Base-by-base conservation (phyloP, 768 basidiomycete species). In the Mycena latifolia region DNA sequence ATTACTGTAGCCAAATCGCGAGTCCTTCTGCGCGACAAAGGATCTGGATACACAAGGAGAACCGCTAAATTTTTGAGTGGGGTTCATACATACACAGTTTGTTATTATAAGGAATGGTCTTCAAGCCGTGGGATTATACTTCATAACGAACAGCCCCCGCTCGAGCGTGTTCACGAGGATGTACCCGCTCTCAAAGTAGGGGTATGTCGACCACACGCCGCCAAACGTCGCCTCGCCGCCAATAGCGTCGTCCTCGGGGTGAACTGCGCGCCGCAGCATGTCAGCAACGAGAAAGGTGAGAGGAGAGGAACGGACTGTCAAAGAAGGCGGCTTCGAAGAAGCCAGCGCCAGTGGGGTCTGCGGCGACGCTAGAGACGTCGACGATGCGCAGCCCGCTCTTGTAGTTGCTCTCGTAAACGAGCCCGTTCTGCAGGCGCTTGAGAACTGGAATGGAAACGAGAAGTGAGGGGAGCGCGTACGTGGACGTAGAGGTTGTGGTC, bases 401-500 rank as follows among this genome's bases (percentile, higher is more conserved):
- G 52, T 77, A 77, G 60, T 75, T 76, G 58, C 71, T 69, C 54
- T 76, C 73, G 66, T 74, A 75, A 10, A 69, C 66, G 35, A 63
- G 57, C 27, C 72, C 70, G 52, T 74, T 65, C 53, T 65, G 43
- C 28, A 31, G 28, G 17, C 10, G 5, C 3, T 17, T 9, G 1
- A 29, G 10, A 37, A n/a, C 37, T n/a, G n/a, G n/a, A n/a, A n/a
- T 1, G 25, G 20, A 20, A 15, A 18, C 1, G 5, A 14, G 17
- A 11, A 50, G 1, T 39, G 9, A 28, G 22, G 22, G n/a, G n/a
- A n/a, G 18, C 1, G 14, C 47, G 45, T 18, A 63, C 62, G 29
- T 70, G 58, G 37, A 75, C 64, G 46, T 77, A 74, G n/a, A 73
- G 71, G 43, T 75, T 73, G 56, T 75, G 75, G 61, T 76, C 74